Conservation (phyloP, 768 basidiomycete genomes). For the Termitomyces sp. region DNA sequence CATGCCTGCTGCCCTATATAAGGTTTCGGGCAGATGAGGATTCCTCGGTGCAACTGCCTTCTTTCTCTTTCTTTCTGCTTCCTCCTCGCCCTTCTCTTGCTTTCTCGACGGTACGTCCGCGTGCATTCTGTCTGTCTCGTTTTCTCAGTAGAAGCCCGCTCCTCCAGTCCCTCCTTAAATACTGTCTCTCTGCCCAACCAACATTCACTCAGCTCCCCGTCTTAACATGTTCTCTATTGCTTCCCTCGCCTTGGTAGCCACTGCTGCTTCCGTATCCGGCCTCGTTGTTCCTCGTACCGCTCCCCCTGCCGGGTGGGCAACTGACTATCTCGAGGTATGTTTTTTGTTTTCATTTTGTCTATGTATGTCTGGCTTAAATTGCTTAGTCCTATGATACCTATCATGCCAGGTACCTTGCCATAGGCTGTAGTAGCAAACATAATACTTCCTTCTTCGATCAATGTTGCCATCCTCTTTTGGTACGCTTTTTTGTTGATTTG, state of each 20-base stretch:
- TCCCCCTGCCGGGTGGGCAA: constrained; percentile 39
- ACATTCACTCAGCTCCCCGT: constrained; percentile 18
- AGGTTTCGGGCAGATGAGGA: constrained; percentile 5
- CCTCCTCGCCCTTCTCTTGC: constrained; percentile 15
- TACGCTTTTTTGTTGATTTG: constrained; percentile 21
- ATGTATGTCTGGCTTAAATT: constrained; percentile 1
- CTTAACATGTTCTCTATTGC: constrained; percentile 33
- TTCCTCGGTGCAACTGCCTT: constrained; percentile 16
- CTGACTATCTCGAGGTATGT: constrained; percentile 40
- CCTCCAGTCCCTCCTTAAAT: constrained; percentile 20
- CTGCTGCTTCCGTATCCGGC: constrained; percentile 31
- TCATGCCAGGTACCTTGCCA: constrained; percentile 57
- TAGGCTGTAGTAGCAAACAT: constrained; percentile 46
- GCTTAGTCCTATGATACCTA: constrained; percentile 46
- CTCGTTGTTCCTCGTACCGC: constrained; percentile 34
- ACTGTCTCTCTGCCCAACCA: constrained; percentile 13
- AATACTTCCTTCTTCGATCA: constrained; percentile 52
- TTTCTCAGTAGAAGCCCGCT: constrained; percentile 26
- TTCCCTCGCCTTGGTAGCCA: constrained; percentile 38
- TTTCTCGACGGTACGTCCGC: constrained; percentile 26
- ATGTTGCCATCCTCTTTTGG: constrained; percentile 72
- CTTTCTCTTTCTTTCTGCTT: constrained; percentile 16
- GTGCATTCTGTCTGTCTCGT: constrained; percentile 26
- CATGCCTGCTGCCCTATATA: constrained; percentile 10
- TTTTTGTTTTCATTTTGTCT: background rate